A percentile compares a stretch with the other conserved stretches of the same genome.
Evolutionary conservation across 225 moss, liverwort and hornwort species (phyloP).

Genomic region (Rhytidiadelphus loreus): DNA sequence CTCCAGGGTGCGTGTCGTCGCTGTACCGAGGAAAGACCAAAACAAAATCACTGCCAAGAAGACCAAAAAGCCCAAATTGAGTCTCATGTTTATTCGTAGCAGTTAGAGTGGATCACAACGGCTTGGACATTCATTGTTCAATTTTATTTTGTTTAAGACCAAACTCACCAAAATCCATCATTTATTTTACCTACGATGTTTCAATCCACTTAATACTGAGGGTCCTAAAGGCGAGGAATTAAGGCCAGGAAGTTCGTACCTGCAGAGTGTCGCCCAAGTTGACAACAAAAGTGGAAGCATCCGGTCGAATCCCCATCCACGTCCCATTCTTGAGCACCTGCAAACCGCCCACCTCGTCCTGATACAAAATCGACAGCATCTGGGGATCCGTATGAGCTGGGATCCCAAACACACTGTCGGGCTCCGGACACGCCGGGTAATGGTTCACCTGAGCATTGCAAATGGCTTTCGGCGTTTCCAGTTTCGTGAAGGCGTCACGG

Average conservation of each 20-base stretch:
- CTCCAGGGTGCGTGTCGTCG: neutral
- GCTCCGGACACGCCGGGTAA: constrained; percentile 20
- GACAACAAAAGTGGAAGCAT: constrained; percentile 16
- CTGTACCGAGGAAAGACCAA: neutral
- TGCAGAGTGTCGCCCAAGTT: constrained; percentile 27
- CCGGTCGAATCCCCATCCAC: constrained; percentile 31
- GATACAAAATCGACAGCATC: constrained; percentile 20
- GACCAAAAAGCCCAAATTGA: neutral
- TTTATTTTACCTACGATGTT: neutral
- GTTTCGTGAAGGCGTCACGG: neutral
- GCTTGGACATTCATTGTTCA: too few species aligned
- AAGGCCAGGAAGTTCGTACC: neutral
- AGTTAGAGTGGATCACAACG: too few species aligned
- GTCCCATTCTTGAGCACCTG: constrained; percentile 12
- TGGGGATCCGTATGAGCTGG: constrained; percentile 25
- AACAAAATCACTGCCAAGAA: neutral
- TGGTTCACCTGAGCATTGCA: constrained; percentile 28
- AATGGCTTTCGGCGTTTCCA: neutral
- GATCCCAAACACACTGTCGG: constrained; percentile 16
- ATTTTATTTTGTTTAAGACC: neutral
- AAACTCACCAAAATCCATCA: too few species aligned
- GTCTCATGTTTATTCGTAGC: neutral
- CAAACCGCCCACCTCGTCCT: constrained; percentile 31
- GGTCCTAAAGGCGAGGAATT: neutral
- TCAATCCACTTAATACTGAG: neutral